phyloP scores from a whole-genome alignment of 2,329 filamentous ascomycete genomes.

The Fusarium aywerte region DNA sequence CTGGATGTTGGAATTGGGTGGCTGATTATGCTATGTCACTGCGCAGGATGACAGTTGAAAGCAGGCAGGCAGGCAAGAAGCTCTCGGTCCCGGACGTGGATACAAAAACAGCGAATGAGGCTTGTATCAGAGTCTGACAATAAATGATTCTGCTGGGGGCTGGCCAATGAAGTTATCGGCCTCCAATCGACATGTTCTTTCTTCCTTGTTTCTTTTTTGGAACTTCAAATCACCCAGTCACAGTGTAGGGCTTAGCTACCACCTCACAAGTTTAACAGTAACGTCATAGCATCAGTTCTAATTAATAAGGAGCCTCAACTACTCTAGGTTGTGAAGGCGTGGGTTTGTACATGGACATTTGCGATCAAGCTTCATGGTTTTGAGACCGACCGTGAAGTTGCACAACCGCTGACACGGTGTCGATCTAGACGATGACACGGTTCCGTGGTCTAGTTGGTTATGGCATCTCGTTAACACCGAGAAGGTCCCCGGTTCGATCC shows the following conservation, averaged over 20 bases:
- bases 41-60: background rate
- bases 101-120: background rate
- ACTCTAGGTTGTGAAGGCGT: no score
- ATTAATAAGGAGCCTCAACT: background rate
- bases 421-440: no score
- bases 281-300: background rate
- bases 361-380: no score
- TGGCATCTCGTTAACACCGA: slow-evolving; percentile 35
- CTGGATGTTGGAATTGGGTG: accelerated
- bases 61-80: background rate
- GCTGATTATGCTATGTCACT: background rate
- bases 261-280: background rate
- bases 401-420: no score
- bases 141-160: background rate
- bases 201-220: slow-evolving; percentile 5
- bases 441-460: slow-evolving; percentile 33
- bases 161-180: background rate
- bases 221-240: background rate
- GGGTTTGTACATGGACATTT: no score
- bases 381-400: no score
- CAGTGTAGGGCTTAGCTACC: background rate
- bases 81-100: background rate
- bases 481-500: slow-evolving; percentile 34
- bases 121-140: background rate
- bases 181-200: background rate